A percentile compares a stretch with the other conserved stretches of the same genome.
Conservation (phyloP, 305 asterid species). For the Nicotiana rustica region DNA sequence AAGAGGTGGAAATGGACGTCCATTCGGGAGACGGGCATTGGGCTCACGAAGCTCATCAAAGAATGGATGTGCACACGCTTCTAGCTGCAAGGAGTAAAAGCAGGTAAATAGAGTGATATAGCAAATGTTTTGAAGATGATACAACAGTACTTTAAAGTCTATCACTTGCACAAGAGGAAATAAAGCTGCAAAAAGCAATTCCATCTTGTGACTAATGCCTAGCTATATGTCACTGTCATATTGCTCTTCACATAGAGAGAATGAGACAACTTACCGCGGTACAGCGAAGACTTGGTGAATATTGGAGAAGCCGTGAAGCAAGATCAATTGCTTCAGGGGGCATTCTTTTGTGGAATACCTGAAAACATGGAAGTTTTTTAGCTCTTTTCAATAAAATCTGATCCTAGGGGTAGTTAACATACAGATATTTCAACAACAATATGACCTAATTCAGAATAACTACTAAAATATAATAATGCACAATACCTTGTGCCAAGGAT, state of each 20-base stretch:
- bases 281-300: conserved; percentile 97
- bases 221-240: background rate
- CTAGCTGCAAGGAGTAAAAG: conserved; percentile 66
- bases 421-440: conserved; percentile 31
- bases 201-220: background rate
- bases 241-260: background rate
- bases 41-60: conserved; percentile 96
- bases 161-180: background rate
- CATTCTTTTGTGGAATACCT: conserved; percentile 97
- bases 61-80: conserved; percentile 97
- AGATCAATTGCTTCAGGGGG: conserved; percentile 99
- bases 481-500: conserved; percentile 95
- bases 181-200: background rate
- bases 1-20: conserved; percentile 87
- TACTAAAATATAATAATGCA: conserved; percentile 23
- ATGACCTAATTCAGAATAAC: conserved; percentile 13
- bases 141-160: background rate
- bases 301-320: conserved; percentile 92
- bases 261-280: conserved; percentile 69
- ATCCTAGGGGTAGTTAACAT: background rate
- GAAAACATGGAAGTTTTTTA: conserved; percentile 38
- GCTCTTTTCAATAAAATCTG: conserved; percentile 31
- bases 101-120: conserved; percentile 31
- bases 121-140: conserved; percentile 8
- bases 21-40: conserved; percentile 86